Evolutionary conservation across 257 asterid species (phyloP).

Genomic region (Paulownia fortunei): DNA sequence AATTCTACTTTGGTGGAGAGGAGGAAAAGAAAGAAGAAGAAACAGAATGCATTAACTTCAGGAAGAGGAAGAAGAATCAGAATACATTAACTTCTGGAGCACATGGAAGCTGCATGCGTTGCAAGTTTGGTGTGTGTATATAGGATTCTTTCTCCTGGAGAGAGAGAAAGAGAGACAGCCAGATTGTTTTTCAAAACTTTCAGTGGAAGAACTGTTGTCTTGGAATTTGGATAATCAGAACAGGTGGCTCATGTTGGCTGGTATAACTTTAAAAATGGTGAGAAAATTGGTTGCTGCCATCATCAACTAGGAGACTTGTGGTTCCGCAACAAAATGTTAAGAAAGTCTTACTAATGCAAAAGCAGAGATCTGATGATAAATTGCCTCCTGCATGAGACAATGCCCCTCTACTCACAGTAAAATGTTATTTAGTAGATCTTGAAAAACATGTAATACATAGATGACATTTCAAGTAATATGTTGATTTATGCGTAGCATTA

Average conservation of each 20-base stretch:
- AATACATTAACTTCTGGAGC: not conserved
- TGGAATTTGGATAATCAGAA: not conserved
- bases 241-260: not conserved
- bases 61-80: not conserved
- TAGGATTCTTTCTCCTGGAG: no score
- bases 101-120: not conserved
- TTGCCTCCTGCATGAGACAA: constrained; percentile 4
- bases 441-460: not conserved
- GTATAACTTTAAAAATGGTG: not conserved
- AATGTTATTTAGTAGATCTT: not conserved
- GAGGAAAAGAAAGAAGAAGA: not conserved
- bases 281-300: not conserved
- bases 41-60: not conserved
- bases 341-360: not conserved
- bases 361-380: not conserved
- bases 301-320: no score
- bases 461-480: not conserved
- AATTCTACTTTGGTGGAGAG: not conserved
- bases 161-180: not conserved
- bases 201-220: not conserved
- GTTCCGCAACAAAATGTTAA: no score
- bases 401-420: not conserved
- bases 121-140: no score
- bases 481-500: not conserved
- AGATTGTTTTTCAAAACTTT: not conserved